These are phyloP conservation scores for Stenocarpella maydis DNA, from an alignment of 2,329 filamentous ascomycete species.

Conservation along the genomic window DNA sequence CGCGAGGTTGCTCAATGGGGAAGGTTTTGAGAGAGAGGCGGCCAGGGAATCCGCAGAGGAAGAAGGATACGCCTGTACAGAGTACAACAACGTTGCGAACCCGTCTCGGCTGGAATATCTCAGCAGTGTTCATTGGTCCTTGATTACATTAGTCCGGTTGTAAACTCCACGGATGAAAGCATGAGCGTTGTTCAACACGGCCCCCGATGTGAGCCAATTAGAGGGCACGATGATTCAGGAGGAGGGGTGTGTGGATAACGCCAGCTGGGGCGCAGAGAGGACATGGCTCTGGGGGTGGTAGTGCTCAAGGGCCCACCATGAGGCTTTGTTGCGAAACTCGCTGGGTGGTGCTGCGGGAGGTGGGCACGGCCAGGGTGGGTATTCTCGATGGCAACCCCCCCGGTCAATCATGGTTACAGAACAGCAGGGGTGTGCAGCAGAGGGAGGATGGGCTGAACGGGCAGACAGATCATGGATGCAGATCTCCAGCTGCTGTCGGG, in stretches of 20 bases:
- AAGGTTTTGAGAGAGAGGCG: constrained; percentile 37
- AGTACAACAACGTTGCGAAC: constrained; percentile 42
- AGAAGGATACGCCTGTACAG: constrained; percentile 33
- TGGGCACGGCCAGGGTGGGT: constrained; percentile 35
- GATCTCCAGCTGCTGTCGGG: constrained; percentile 41
- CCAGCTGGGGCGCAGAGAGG: constrained; percentile 12
- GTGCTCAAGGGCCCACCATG: constrained; percentile 32
- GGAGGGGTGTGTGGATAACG: constrained; percentile 35
- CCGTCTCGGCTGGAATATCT: constrained; percentile 53
- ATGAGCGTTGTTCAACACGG: constrained; percentile 58
- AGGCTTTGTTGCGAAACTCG: constrained; percentile 39
- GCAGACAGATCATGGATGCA: constrained; percentile 40
- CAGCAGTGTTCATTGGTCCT: constrained; percentile 52
- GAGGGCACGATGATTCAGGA: constrained; percentile 36
- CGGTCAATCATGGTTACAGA: constrained; percentile 29
- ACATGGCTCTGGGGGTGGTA: constrained; percentile 30
- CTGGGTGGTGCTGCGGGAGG: constrained; percentile 37
- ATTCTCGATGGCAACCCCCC: constrained; percentile 20
- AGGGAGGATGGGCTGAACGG: constrained; percentile 33
- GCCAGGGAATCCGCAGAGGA: constrained; percentile 40
- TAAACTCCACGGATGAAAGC: constrained; percentile 58
- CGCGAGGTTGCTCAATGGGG: constrained; percentile 34
- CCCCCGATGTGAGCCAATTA: constrained; percentile 50
- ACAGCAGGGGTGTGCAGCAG: constrained; percentile 34
- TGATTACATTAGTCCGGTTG: constrained; percentile 54